Conservation (phyloP, 1,284 basidiomycete species). For the Rhodotorula sp. region DNA sequence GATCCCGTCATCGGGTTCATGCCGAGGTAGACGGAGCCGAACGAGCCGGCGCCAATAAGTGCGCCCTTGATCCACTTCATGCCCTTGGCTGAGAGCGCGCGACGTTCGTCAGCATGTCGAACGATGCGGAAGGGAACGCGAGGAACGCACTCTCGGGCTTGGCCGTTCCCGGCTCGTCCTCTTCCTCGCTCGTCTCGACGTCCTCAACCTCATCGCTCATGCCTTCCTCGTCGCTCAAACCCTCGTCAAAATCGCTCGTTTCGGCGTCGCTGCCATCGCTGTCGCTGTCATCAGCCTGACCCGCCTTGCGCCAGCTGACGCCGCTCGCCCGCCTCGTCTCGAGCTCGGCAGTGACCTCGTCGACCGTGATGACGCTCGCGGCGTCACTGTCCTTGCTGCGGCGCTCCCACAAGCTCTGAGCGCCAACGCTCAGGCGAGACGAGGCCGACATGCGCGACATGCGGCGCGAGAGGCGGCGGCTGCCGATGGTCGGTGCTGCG, state of each 20-base stretch:
- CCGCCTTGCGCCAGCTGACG: conserved; percentile 35
- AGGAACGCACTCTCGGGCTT: conserved; percentile 23
- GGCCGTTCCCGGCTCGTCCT: conserved; percentile 38
- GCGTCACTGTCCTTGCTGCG: conserved; percentile 58
- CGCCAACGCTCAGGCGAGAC: conserved; percentile 23
- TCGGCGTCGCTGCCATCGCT: conserved; percentile 41
- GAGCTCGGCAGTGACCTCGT: conserved; percentile 95
- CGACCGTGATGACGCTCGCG: conserved; percentile 88
- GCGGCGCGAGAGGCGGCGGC: conserved; percentile 17
- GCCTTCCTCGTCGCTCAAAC: conserved; percentile 49
- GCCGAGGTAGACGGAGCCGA: conserved; percentile 89
- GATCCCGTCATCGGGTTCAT: conserved; percentile 94
- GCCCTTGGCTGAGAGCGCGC: conserved; percentile 12
- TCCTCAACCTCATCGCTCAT: conserved; percentile 45
- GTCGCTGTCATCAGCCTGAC: conserved; percentile 48
- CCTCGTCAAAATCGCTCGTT: conserved; percentile 44
- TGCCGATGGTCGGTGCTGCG: conserved; percentile 8
- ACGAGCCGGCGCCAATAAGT: conserved; percentile 93
- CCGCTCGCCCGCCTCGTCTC: conserved; percentile 71
- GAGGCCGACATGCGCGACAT: conserved; percentile 25
- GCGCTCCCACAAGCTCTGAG: conserved; percentile 32
- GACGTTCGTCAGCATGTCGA: not conserved
- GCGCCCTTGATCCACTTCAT: conserved; percentile 95
- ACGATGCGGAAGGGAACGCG: not conserved
- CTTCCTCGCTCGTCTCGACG: conserved; percentile 45